Evolutionary conservation across 805 yeast species (phyloP), one percentile per base, ranked within the genome.

Genomic region (Myxozyma lipomycoides): DNA sequence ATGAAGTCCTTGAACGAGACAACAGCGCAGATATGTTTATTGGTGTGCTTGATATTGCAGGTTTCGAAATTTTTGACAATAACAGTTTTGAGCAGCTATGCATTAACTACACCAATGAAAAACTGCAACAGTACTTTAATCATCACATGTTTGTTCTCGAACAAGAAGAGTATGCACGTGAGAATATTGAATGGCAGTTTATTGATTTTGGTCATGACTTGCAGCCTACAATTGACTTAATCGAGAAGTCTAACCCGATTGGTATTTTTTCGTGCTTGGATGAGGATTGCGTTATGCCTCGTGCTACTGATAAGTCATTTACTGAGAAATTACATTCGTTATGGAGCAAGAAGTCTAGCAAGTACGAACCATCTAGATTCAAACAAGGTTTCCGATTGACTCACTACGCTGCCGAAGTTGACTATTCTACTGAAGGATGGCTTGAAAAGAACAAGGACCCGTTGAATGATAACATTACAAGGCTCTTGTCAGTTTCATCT

Each of bases 381-480:
- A 76, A 83, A 52, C 80, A 78, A 59, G 95, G 95, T 2, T 93
- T 93, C 62, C 74, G 86, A 4, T 73, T 93, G 19, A 82, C 84
- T 52, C 99, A 93, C 69, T 93, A 93, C 69, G 99, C 99, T 22
- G 97, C 96, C 7, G 82, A 81, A 50, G 99, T 93, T n/a, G 96
- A 90, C 62, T 93, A 93, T 67, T 79, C 86, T 30, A 84, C 88
- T 21, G 90, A 84, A 18, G 91, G 90, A 28, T 93, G 98, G 98
- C 71, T 93, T 23, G 87, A 87, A 56, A 93, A 93, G 69, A 93
- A 93, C 66, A 86, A 86, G 59, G 98, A 93, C 65, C 98, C 98
- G 0, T 73, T 93, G 35, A 86, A 83, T 61, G 95, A 87, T 44
- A 79, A 82, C 49, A 74, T 91, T 9, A 70, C 84, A 41, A 77